Evolutionary conservation across 2,329 filamentous ascomycete species (phyloP).

Genomic region (Aspergillus amoenus): DNA sequence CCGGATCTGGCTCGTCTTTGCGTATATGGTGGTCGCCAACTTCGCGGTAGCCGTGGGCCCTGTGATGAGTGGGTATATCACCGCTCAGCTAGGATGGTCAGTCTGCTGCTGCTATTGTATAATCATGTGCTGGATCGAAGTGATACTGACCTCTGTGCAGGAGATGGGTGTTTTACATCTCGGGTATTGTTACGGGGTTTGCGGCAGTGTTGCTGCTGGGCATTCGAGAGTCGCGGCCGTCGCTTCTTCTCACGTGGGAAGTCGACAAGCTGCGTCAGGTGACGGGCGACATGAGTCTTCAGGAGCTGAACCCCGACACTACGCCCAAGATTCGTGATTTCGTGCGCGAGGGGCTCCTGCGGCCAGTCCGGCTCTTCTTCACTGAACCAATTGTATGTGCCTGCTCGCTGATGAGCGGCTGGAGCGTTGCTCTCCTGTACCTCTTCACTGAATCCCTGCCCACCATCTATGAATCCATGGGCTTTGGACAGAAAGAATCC

Average conservation of each 20-base stretch:
- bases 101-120: conserved; percentile 1
- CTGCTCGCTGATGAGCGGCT: conserved; percentile 42
- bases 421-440: conserved; percentile 48
- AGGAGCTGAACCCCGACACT: conserved; percentile 38
- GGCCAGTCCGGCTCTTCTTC: conserved; percentile 44
- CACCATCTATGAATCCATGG: conserved; percentile 40
- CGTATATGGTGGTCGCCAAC: conserved; percentile 43
- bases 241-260: conserved; percentile 37
- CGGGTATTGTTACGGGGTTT: conserved; percentile 36
- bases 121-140: too few relatives aligned
- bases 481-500: conserved; percentile 33
- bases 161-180: conserved; percentile 47
- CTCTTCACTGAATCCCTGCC: conserved; percentile 48
- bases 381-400: conserved; percentile 48
- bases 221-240: conserved; percentile 46
- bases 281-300: conserved; percentile 25
- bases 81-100: conserved; percentile 36
- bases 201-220: conserved; percentile 33
- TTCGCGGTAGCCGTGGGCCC: conserved; percentile 45
- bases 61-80: conserved; percentile 43
- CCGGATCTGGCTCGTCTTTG: conserved; percentile 47
- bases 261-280: conserved; percentile 26
- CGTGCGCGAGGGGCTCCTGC: conserved; percentile 35
- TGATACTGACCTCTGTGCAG: conserved; percentile 21
- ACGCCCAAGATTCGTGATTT: conserved; percentile 37